Conservation (phyloP, 208 protist species). For the Trypanosoma cruzi region DNA sequence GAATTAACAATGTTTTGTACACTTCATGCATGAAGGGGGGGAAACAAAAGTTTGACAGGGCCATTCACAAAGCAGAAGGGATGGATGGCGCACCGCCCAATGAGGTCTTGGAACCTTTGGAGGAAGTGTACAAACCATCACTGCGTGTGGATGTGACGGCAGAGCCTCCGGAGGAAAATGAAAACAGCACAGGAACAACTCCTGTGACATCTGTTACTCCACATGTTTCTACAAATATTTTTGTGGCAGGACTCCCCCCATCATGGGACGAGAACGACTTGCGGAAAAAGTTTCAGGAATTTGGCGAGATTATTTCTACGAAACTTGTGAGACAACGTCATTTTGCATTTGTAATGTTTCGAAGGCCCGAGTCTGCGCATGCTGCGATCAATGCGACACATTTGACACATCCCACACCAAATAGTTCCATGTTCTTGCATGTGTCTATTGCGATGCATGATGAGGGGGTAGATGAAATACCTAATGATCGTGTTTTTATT, state of each 20-base stretch:
- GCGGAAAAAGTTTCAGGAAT: conserved; percentile 66
- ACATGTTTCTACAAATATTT: conserved; percentile 91
- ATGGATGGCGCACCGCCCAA: conserved; percentile 15
- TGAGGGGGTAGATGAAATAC: conserved; percentile 87
- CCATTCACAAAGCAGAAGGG: background rate
- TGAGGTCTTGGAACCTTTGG: background rate
- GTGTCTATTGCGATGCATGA: conserved; percentile 92
- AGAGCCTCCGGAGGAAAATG: conserved; percentile 26
- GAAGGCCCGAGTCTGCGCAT: conserved; percentile 73
- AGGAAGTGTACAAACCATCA: conserved; percentile 65
- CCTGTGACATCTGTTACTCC: conserved; percentile 56
- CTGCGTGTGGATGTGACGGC: conserved; percentile 68
- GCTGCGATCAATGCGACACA: conserved; percentile 87
- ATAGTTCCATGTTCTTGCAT: conserved; percentile 64
- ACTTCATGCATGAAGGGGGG: too few species aligned
- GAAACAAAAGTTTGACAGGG: too few species aligned
- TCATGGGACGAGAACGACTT: conserved; percentile 80
- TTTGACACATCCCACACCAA: conserved; percentile 59
- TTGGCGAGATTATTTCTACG: conserved; percentile 86
- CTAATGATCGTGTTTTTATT: conserved; percentile 89
- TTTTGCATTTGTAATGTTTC: conserved; percentile 93
- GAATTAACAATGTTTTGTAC: too few species aligned
- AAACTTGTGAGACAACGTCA: conserved; percentile 78
- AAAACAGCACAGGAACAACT: conserved; percentile 30
- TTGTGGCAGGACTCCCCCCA: conserved; percentile 81